Evolutionary conservation across 805 yeast species (phyloP).

Genomic region (Spathaspora hagerdaliae): DNA sequence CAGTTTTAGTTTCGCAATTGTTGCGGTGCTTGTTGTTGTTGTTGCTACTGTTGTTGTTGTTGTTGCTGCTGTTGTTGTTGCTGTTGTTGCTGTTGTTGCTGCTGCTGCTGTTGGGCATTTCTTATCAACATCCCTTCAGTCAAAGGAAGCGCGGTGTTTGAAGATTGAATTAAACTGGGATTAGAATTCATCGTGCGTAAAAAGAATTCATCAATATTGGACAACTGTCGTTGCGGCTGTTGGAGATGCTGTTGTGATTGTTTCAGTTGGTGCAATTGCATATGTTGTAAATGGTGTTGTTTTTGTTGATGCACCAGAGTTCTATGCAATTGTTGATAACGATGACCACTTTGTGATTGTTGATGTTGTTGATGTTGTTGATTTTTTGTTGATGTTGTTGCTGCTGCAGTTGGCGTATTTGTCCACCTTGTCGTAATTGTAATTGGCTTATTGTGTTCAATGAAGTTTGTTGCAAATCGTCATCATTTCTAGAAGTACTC

Average conservation of each 20-base stretch:
- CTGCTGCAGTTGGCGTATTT: neutral
- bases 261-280: conserved; percentile 5
- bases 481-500: neutral
- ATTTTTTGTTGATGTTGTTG: neutral
- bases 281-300: conserved; percentile 3
- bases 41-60: neutral
- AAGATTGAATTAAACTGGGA: neutral
- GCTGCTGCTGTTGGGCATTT: neutral
- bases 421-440: neutral
- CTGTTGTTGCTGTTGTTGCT: conserved; percentile 1
- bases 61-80: conserved; percentile 1
- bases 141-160: neutral
- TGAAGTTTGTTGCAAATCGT: neutral
- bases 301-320: neutral
- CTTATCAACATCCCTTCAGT: neutral
- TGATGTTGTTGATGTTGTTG: neutral
- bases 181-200: neutral
- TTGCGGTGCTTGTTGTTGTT: neutral
- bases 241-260: neutral
- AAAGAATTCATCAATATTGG: conserved; percentile 1
- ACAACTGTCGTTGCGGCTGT: neutral
- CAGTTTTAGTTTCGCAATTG: neutral
- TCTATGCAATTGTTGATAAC: neutral
- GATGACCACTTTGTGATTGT: neutral
- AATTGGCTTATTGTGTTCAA: neutral